A percentile compares a stretch with the other conserved stretches of the same genome.
Evolutionary conservation across 208 protist species (phyloP).

Genomic region (Crithidia brevicula): DNA sequence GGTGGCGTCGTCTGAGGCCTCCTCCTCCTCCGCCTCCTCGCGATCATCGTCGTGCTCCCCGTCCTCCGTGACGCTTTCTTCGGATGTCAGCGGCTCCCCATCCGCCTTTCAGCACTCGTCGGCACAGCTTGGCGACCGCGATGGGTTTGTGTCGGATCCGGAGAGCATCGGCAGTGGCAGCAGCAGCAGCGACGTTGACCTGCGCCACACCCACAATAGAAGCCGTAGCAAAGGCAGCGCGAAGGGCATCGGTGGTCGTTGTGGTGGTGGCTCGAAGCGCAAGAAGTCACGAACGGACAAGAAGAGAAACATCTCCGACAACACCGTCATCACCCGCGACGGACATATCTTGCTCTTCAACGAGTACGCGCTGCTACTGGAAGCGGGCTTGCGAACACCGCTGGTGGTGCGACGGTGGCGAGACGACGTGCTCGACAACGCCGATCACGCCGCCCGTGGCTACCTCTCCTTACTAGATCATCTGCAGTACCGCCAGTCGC

Average conservation of each 20-base stretch:
- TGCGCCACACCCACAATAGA: neutral
- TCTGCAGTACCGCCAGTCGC: slow-evolving; percentile 35
- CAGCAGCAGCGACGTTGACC: neutral
- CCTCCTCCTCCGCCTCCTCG: neutral
- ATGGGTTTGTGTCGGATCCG: neutral
- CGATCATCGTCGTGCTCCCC: neutral
- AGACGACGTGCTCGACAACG: slow-evolving; percentile 22
- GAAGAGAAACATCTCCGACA: neutral
- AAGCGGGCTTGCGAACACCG: slow-evolving; percentile 34
- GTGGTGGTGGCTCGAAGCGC: neutral
- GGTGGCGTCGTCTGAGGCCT: neutral
- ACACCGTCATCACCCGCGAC: slow-evolving; percentile 14
- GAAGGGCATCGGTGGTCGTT: neutral
- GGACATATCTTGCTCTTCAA: slow-evolving; percentile 29
- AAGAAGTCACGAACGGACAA: slow-evolving; percentile 2
- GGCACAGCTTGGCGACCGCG: neutral
- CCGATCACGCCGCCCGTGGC: slow-evolving; percentile 39
- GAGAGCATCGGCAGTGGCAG: neutral
- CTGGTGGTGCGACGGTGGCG: slow-evolving; percentile 40
- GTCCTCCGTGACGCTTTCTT: slow-evolving; percentile 12
- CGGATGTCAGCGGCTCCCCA: slow-evolving; percentile 4
- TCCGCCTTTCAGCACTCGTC: neutral
- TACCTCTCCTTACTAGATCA: slow-evolving; percentile 43
- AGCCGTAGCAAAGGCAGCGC: neutral
- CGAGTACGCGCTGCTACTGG: slow-evolving; percentile 48